Evolutionary conservation across 208 protist species (phyloP), one percentile per base, ranked within the genome.

Genomic region (Trypanosoma scelopori): DNA sequence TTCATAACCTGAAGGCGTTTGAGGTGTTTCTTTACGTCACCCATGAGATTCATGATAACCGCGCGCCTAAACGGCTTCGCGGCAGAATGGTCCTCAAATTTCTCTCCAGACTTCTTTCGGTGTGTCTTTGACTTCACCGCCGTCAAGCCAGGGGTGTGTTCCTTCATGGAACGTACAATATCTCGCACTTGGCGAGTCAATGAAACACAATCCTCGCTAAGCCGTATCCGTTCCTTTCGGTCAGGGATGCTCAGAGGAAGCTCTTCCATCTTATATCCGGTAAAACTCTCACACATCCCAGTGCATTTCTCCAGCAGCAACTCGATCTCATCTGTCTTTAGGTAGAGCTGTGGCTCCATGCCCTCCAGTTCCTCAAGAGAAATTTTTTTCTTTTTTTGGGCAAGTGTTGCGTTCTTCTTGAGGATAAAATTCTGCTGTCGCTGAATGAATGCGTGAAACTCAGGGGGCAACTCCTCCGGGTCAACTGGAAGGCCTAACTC

Each of bases 351-450:
- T 45, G 85, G 81, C 67, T 93, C 87, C 87, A 93, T 93, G 1
- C 64, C 62, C 55, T 96, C 87, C 59, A 78, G 71, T 56, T 96
- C 87, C 20, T 86, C 80, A 52, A 93, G 71, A 1, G 62, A 78
- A n/a, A 63, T 84, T 53, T 84, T 86, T 23, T 80, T 71, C 67
- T 83, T 84, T 13, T 62, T 80, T 41, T 80, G 65, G 4, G 35
- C 42, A 4, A 56, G 46, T 0, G 62, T 64, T n/a, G 76, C 78
- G 43, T 85, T 75, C 52, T 89, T 93, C 70, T 91, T 92, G 55
- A 79, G 81, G 27, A 96, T 22, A 63, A 96, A 96, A 69, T 96
- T 87, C 20, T 92, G 82, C 65, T 96, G 90, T 0, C 87, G 82
- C 6, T 78, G 82, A 42, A 96, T 79, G 67, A 96, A 96, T 11